These are phyloP conservation scores for Eimeria tenella DNA, from an alignment of 169 alveolate species.

Conservation along the genomic window DNA sequence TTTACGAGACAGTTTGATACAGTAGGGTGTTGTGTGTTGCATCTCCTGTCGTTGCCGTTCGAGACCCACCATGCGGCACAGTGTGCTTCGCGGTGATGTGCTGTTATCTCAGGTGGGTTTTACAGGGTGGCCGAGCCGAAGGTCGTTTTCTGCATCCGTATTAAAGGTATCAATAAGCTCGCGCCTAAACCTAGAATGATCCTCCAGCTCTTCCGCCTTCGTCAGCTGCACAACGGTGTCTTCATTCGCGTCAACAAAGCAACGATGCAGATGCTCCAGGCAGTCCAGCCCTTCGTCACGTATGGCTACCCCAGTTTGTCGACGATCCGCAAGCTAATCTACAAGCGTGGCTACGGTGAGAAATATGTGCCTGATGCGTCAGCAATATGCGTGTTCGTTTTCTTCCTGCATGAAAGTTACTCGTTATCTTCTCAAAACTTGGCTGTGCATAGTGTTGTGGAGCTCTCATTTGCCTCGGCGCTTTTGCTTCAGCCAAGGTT, in stretches of 20 bases:
- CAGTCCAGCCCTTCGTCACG: constrained; percentile 97
- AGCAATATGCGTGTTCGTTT: background rate
- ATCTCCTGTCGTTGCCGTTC: background rate
- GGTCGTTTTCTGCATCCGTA: constrained; percentile 83
- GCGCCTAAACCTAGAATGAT: constrained; percentile 98
- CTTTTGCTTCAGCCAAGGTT: constrained; percentile 79
- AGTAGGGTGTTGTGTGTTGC: background rate
- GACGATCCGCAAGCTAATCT: constrained; percentile 96
- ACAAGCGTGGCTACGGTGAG: constrained; percentile 98
- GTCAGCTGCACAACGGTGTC: constrained; percentile 99
- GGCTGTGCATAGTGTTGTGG: background rate
- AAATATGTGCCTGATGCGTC: constrained; percentile 61
- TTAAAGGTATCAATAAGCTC: constrained; percentile 96
- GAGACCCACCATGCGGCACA: background rate
- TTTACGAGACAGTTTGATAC: background rate
- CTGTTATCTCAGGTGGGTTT: constrained; percentile 81
- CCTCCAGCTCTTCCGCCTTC: constrained; percentile 97
- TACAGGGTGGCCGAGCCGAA: constrained; percentile 85
- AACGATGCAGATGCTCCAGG: constrained; percentile 97
- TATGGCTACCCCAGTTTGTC: constrained; percentile 98
- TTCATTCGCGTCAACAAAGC: constrained; percentile 97
- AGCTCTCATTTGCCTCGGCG: background rate
- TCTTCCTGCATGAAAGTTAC: background rate
- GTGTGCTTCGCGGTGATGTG: constrained; percentile 32
- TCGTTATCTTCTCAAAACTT: background rate